Base-by-base conservation (phyloP, 768 basidiomycete species). In the Termitomyces titanicus region DNA sequence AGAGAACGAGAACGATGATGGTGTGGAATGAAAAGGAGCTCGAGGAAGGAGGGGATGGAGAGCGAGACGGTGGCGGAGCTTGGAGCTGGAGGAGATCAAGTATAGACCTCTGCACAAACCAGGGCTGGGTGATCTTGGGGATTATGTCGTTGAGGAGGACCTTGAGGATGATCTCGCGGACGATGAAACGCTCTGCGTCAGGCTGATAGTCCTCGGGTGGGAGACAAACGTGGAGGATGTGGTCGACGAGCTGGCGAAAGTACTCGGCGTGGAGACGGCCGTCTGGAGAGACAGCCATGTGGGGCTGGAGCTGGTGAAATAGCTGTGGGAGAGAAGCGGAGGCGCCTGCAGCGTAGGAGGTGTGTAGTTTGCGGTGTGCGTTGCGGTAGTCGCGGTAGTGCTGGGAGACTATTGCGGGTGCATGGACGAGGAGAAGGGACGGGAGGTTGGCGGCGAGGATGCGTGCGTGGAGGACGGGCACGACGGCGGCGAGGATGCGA, bases 301-400 rank as follows among this genome's bases (percentile, higher is more conserved):
- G 94, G 12, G 92, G 87, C 60, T 96, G 92, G 5, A 88, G 74
- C 49, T 82, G 81, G 67, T 93, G 88, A 66, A 94, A 95, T 54
- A 94, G 78, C 60, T 79, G 75, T 1, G 84, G 77, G 2, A 88
- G 73, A 20, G 83, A 75, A 2, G 82, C 74, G 1, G 85, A 82
- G 18, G 84, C 86, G 1, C 86, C 87, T 1, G 74, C 65, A 1
- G 89, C 88, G 58, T 92, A 93, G 0, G 88, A 85, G 0, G 88
- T 84, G 57, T 76, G 75, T 3, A 81, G 66, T 66, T 89, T 91
- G 38, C 76, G 68, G 11, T 66, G 67, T 1, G 86, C 91, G 66
- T 79, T 81, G 55, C 87, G 86, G 69, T 86, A 93, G 73, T 95
- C 93, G 38, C 71, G 70, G 67, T 83, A 89, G 63, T 95, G 94